Conservation (phyloP, 2,329 filamentous ascomycete genomes). For the Curvularia sp. region DNA sequence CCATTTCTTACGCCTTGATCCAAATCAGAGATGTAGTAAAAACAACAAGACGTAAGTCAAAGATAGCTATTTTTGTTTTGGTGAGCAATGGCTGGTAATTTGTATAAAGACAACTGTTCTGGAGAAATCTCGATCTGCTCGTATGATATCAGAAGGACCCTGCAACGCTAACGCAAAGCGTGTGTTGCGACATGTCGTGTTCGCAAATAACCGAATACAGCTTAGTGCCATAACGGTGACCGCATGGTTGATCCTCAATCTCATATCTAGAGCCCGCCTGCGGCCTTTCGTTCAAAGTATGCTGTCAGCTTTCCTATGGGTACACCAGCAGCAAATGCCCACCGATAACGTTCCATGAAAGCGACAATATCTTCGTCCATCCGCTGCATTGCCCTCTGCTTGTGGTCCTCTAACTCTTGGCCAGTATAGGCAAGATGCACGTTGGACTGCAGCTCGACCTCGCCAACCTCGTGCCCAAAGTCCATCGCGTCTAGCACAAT, state of each 20-base stretch:
- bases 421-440: constrained; percentile 6
- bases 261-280: constrained; percentile 2
- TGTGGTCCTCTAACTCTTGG: constrained; percentile 13
- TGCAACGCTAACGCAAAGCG: constrained; percentile 3
- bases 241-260: constrained; percentile 35
- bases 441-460: constrained; percentile 43
- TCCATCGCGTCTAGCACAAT: constrained; percentile 20
- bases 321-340: constrained; percentile 19
- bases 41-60: no score
- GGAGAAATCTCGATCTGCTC: no score
- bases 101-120: no score
- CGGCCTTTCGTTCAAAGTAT: constrained; percentile 18
- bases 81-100: no score
- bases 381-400: constrained; percentile 18
- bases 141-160: not conserved
- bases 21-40: no score
- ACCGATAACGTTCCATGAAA: constrained; percentile 21
- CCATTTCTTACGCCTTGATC: no score
- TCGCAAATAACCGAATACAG: constrained; percentile 4
- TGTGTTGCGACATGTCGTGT: not conserved
- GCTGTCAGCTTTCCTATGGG: constrained; percentile 24
- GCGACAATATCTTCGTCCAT: constrained; percentile 19
- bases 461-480: constrained; percentile 45
- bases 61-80: no score
- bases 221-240: not conserved